Percentiles rank a stretch among this genome's conserved stretches.
Conservation (phyloP, 176 grass and related monocot genomes). For the Microstegium vimineum region DNA sequence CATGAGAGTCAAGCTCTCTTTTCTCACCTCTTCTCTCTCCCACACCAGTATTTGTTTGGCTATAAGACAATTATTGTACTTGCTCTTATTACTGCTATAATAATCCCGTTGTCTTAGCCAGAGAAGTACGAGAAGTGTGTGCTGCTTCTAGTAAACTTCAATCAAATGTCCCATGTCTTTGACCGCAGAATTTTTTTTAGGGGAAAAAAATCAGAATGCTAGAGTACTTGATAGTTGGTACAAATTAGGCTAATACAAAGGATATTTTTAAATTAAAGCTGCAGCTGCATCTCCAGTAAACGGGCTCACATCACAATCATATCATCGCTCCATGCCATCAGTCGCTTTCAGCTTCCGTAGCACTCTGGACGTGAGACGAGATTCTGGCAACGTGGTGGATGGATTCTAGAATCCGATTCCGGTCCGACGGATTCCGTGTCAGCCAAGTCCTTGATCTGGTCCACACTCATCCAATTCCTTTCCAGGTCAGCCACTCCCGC, state of each 20-base stretch:
- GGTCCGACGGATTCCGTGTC: not conserved
- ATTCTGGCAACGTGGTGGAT: not conserved
- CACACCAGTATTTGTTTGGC: no score
- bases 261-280: no score
- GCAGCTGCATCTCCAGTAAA: no score
- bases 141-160: not conserved
- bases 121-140: not conserved
- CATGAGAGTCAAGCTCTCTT: no score
- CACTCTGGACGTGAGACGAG: no score
- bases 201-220: not conserved
- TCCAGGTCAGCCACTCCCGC: not conserved
- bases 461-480: not conserved
- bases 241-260: no score
- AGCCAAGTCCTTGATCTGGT: not conserved
- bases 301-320: no score
- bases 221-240: no score
- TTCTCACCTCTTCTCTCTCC: no score
- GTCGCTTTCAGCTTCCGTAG: not conserved
- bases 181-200: not conserved
- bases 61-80: no score
- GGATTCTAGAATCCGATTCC: not conserved
- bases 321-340: no score
- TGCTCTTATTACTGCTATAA: no score
- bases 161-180: not conserved
- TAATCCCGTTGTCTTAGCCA: not conserved